phyloP scores from a whole-genome alignment of 2,329 filamentous ascomycete species.

The Metarhizium humberi region DNA sequence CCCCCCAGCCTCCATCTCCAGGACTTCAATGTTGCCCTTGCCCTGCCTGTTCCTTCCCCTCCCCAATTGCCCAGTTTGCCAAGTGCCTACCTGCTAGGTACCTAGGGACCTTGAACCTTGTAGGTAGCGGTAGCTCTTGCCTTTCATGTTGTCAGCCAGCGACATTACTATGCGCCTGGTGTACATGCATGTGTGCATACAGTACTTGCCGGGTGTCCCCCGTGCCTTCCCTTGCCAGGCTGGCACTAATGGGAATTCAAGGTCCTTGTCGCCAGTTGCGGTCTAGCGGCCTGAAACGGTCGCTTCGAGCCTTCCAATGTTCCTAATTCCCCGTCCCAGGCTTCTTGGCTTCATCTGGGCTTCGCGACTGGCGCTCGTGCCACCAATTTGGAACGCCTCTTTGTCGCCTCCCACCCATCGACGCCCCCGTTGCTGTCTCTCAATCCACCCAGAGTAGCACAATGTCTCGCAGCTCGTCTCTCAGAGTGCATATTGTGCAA shows the following conservation, averaged over 20 bases:
- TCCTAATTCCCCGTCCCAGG: not conserved
- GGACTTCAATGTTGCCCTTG: no score
- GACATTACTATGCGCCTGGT: no score
- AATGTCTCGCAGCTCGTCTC: not conserved
- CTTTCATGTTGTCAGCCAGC: no score
- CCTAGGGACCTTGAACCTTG: no score
- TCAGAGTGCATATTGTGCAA: not conserved
- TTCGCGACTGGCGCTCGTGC: slow-evolving; percentile 1
- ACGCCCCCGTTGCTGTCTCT: not conserved
- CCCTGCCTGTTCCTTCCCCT: no score
- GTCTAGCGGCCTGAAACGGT: slow-evolving; percentile 1
- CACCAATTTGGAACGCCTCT: not conserved
- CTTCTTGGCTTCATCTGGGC: not conserved
- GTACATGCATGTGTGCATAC: no score
- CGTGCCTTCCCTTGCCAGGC: not conserved
- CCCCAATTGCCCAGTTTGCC: no score
- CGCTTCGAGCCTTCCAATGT: not conserved
- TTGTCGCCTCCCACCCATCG: not conserved
- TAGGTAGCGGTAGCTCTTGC: no score
- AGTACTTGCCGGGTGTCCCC: not conserved
- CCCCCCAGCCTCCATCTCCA: no score
- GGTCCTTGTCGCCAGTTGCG: not conserved
- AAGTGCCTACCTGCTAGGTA: no score
- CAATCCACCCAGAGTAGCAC: not conserved
- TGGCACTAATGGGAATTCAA: not conserved